Percentiles rank a stretch among this genome's conserved stretches.
These are phyloP conservation scores for Rhinocladiella similis DNA, from an alignment of 2,329 filamentous ascomycete species.

Conservation along the genomic window DNA sequence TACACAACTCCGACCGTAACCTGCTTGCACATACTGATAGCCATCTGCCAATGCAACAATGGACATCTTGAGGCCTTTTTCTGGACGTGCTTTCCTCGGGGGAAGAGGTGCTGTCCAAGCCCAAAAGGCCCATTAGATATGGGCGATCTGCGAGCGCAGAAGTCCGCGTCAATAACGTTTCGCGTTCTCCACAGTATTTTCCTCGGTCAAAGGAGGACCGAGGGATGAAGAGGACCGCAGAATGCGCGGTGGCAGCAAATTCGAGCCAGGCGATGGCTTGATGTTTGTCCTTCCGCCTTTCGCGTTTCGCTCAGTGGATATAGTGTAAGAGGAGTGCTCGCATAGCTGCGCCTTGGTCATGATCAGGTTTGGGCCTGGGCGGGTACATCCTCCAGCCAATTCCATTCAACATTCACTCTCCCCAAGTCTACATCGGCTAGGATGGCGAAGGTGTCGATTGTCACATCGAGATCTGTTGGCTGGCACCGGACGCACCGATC, in stretches of 20 bases:
- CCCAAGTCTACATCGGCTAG: conserved; percentile 49
- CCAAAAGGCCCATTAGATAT: neutral
- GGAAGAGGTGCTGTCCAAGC: neutral
- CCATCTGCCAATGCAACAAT: conserved; percentile 28
- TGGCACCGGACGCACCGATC: conserved; percentile 62
- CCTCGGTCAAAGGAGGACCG: neutral
- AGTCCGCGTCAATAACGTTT: neutral
- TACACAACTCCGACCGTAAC: neutral
- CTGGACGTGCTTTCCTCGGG: neutral
- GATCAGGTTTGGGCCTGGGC: conserved; percentile 14
- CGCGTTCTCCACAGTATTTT: neutral
- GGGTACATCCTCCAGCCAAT: conserved; percentile 48
- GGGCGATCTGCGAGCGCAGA: neutral
- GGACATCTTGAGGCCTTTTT: conserved; percentile 20
- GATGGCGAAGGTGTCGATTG: conserved; percentile 48
- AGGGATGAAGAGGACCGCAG: neutral
- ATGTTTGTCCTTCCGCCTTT: neutral
- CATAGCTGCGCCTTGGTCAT: neutral
- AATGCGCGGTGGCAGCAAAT: neutral
- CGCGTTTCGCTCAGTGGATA: neutral
- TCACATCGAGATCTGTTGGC: conserved; percentile 53
- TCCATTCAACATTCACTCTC: conserved; percentile 51
- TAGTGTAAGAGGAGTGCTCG: no score
- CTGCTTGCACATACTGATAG: conserved; percentile 10
- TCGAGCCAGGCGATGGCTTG: neutral